phyloP scores from a whole-genome alignment of 225 moss, liverwort and hornwort genomes.

The Pseudisothecium myosuroides region DNA sequence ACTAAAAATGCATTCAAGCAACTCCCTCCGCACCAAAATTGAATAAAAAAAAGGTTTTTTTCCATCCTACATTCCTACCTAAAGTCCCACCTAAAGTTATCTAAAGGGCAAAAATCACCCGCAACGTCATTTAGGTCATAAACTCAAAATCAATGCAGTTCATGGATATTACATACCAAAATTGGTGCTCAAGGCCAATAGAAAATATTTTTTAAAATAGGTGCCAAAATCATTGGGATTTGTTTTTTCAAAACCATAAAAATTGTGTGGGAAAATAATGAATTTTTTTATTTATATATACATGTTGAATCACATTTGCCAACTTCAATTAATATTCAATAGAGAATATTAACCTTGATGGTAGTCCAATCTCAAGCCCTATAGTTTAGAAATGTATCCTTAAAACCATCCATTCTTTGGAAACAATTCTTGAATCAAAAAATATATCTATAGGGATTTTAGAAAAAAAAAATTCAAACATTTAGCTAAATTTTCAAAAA shows the following conservation, averaged over 20 bases:
- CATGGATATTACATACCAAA: not conserved
- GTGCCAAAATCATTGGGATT: accelerated
- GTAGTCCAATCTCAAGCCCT: accelerated
- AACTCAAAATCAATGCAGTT: not conserved
- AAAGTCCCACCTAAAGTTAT: accelerated
- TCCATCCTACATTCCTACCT: not conserved
- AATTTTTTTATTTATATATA: not conserved
- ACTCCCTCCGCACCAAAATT: accelerated
- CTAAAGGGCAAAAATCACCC: accelerated
- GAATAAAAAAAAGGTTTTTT: not conserved
- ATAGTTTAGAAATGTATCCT: not conserved
- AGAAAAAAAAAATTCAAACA: not conserved
- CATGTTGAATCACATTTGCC: no score
- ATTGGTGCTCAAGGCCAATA: accelerated
- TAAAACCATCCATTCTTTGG: accelerated
- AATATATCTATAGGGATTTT: not conserved
- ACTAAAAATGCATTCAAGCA: not conserved
- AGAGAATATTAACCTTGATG: accelerated
- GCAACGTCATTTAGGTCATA: accelerated
- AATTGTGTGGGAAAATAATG: accelerated
- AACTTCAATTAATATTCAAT: not conserved
- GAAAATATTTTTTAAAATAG: not conserved
- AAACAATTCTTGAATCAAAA: not conserved
- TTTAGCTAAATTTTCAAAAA: not conserved
- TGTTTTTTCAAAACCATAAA: no score